phyloP scores from a whole-genome alignment of 805 yeast genomes.

The Spathaspora girioi region DNA sequence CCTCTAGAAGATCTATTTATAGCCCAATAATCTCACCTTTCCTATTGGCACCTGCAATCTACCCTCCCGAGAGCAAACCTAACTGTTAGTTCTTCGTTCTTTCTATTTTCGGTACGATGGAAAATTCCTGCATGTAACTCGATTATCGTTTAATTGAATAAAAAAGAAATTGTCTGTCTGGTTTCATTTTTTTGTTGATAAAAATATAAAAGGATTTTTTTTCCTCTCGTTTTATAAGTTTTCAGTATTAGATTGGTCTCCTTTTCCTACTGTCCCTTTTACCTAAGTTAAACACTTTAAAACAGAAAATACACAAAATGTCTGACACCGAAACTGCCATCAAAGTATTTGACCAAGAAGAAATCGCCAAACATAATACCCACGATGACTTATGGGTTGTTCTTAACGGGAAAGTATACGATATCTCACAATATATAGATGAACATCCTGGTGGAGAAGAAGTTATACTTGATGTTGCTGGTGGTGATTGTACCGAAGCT shows the following conservation, averaged over 20 bases:
- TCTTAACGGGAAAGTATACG: conserved; percentile 43
- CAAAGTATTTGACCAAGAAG: conserved; percentile 29
- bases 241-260: background rate
- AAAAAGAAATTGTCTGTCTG: background rate
- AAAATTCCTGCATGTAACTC: background rate
- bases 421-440: conserved; percentile 39
- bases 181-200: background rate
- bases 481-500: conserved; percentile 44
- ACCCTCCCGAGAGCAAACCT: too few relatives aligned
- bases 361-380: conserved; percentile 38
- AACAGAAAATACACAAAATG: background rate
- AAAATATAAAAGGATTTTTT: background rate
- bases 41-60: too few relatives aligned
- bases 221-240: too few relatives aligned
- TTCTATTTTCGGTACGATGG: background rate
- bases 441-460: conserved; percentile 50
- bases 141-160: background rate
- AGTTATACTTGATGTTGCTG: conserved; percentile 41
- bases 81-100: too few relatives aligned
- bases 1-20: too few relatives aligned
- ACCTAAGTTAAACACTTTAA: background rate
- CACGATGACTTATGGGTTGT: conserved; percentile 42
- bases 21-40: too few relatives aligned
- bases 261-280: background rate
- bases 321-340: conserved; percentile 3